Conservation (phyloP, 2,329 filamentous ascomycete genomes). For the Pseudopithomyces chartarum region DNA sequence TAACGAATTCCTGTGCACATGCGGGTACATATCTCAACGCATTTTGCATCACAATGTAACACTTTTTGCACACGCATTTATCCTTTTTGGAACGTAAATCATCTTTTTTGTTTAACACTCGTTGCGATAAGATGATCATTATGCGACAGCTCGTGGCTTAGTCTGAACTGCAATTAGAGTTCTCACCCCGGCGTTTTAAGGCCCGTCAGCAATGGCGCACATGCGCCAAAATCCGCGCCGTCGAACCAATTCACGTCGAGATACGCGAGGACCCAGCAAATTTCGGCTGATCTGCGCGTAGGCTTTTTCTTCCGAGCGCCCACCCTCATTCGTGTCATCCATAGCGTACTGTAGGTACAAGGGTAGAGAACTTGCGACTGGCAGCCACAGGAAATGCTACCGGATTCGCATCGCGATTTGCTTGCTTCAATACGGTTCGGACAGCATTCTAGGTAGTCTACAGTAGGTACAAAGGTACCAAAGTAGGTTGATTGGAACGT, state of each 20-base stretch:
- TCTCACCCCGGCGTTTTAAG: neutral
- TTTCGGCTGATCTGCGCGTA: neutral
- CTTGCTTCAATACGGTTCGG: too few species aligned
- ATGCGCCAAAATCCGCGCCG: neutral
- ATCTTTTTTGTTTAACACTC: neutral
- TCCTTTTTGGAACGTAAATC: neutral
- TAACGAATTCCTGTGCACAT: conserved; percentile 4
- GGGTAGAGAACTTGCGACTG: too few species aligned
- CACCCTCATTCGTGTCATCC: too few species aligned
- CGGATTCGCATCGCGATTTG: too few species aligned
- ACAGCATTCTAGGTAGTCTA: too few species aligned
- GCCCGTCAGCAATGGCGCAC: neutral
- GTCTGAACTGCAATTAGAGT: conserved; percentile 6
- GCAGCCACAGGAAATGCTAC: too few species aligned
- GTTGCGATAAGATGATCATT: neutral
- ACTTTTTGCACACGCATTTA: neutral
- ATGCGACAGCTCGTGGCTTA: neutral
- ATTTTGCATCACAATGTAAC: conserved; percentile 7
- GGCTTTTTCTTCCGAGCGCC: neutral
- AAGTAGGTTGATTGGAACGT: too few species aligned
- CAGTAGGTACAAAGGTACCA: too few species aligned
- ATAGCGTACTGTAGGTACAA: too few species aligned
- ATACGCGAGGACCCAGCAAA: neutral
- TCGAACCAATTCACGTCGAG: neutral
- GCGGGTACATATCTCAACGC: neutral